Conservation (phyloP, 805 yeast genomes). For the Geotrichum ghanense region DNA sequence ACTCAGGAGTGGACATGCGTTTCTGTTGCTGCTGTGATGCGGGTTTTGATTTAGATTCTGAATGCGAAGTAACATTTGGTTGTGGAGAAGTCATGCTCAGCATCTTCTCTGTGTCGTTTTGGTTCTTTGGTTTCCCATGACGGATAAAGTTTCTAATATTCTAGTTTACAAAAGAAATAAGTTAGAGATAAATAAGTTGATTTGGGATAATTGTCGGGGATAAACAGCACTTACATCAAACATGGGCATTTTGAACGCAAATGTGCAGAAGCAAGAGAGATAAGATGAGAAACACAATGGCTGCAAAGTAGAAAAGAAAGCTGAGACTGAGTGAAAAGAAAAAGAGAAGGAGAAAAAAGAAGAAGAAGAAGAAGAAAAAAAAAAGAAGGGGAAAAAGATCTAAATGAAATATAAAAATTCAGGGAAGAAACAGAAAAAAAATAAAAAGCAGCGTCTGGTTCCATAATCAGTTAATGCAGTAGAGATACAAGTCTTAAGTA, state of each 20-base stretch:
- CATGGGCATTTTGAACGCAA: slow-evolving; percentile 9
- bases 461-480: too few species aligned
- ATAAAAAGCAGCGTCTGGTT: too few species aligned
- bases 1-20: too few species aligned
- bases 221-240: slow-evolving; percentile 10
- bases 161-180: slow-evolving; percentile 13
- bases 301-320: not conserved
- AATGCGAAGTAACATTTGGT: slow-evolving; percentile 3
- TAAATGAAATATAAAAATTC: not conserved
- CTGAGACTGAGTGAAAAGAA: not conserved
- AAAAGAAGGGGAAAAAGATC: not conserved
- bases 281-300: not conserved
- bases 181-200: not conserved
- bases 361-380: not conserved
- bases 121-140: slow-evolving; percentile 37
- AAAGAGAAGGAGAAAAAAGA: not conserved
- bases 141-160: slow-evolving; percentile 51
- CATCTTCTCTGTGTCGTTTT: slow-evolving; percentile 30
- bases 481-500: too few species aligned
- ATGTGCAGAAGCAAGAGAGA: not conserved
- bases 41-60: too few species aligned
- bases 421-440: not conserved
- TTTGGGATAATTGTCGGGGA: not conserved
- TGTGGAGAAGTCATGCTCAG: slow-evolving; percentile 9
- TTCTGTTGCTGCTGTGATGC: too few species aligned